These are phyloP conservation scores for Acacia melanoxylon DNA, from an alignment of 306 rosid species.

Conservation along the genomic window DNA sequence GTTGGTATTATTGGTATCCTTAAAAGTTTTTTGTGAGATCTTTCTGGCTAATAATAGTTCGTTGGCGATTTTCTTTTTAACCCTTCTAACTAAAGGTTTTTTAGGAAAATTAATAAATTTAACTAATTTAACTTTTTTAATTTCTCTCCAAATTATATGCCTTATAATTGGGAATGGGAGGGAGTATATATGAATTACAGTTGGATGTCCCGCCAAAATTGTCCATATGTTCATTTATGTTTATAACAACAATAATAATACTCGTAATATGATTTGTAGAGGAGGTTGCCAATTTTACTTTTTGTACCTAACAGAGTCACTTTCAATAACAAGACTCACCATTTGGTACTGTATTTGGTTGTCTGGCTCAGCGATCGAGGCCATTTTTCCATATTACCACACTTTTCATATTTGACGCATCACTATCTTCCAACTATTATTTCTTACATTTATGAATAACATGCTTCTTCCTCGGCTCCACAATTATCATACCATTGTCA, in stretches of 20 bases:
- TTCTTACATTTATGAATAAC: neutral
- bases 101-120: too few species aligned
- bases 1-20: too few species aligned
- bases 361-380: neutral
- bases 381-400: neutral
- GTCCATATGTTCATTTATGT: neutral
- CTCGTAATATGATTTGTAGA: neutral
- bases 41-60: too few species aligned
- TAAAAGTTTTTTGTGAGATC: too few species aligned
- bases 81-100: too few species aligned
- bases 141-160: too few species aligned
- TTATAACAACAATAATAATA: neutral
- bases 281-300: constrained; percentile 6
- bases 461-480: too few species aligned
- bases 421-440: neutral
- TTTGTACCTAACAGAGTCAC: neutral
- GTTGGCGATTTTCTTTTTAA: too few species aligned
- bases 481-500: too few species aligned
- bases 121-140: too few species aligned
- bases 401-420: neutral
- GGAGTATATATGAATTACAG: neutral
- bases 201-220: neutral
- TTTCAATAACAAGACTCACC: too few species aligned
- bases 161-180: too few species aligned
- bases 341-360: neutral